Conservation (phyloP, 345 rosid species). For the Sapria himalayana region DNA sequence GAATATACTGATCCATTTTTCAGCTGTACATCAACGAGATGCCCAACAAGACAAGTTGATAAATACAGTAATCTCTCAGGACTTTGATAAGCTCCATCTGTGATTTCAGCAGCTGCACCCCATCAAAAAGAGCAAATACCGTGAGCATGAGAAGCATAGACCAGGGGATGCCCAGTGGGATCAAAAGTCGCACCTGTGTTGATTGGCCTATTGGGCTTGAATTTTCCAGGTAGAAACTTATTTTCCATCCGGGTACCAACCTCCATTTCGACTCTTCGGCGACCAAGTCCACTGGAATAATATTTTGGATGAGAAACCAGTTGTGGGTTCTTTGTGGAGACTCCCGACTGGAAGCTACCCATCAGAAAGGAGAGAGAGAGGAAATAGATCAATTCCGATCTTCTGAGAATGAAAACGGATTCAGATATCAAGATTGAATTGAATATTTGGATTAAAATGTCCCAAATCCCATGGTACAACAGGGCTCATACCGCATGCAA, state of each 20-base stretch:
- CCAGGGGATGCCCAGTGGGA: too few relatives aligned
- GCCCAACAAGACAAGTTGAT: constrained; percentile 57
- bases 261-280: constrained; percentile 42
- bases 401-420: too few relatives aligned
- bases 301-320: constrained; percentile 26
- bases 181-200: constrained; percentile 30
- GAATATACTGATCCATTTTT: constrained; percentile 67
- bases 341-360: too few relatives aligned
- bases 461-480: too few relatives aligned
- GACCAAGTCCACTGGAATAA: constrained; percentile 45
- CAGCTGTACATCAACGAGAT: constrained; percentile 68
- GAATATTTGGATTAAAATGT: too few relatives aligned
- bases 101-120: constrained; percentile 23
- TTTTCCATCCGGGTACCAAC: constrained; percentile 25
- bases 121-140: constrained; percentile 7
- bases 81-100: constrained; percentile 25
- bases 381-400: too few relatives aligned
- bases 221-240: constrained; percentile 36
- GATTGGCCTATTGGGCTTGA: constrained; percentile 18
- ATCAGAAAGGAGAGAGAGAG: too few relatives aligned
- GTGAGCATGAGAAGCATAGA: constrained; percentile 2
- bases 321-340: constrained; percentile 39
- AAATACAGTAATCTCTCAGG: constrained; percentile 57
- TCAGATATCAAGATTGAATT: too few relatives aligned
- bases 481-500: too few relatives aligned